Percentiles rank a stretch among this genome's conserved stretches.
These are phyloP conservation scores for Cercospora sp. DNA, from an alignment of 2,329 filamentous ascomycete species.

Conservation along the genomic window DNA sequence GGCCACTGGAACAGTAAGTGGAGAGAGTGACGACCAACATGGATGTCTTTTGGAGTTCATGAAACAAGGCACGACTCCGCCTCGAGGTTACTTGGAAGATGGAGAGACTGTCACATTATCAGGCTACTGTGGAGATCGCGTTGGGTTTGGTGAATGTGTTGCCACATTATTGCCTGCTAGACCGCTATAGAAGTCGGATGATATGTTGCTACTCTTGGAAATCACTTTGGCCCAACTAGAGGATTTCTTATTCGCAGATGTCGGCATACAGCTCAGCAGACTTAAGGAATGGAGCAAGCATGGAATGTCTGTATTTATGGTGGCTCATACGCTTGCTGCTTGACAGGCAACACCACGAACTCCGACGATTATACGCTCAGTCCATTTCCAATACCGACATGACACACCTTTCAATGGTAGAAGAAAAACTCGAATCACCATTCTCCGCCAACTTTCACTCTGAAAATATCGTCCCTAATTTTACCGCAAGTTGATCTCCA, in stretches of 20 bases:
- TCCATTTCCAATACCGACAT: not conserved
- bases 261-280: no score
- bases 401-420: not conserved
- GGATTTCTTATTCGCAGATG: not conserved
- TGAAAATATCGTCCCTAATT: slow-evolving; percentile 52
- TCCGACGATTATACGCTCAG: not conserved
- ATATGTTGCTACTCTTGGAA: not conserved
- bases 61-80: slow-evolving; percentile 39
- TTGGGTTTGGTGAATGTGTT: slow-evolving; percentile 46
- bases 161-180: slow-evolving; percentile 39
- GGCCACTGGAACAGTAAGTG: slow-evolving; percentile 46
- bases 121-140: slow-evolving; percentile 40
- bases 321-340: no score
- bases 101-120: slow-evolving; percentile 44
- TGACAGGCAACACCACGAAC: not conserved
- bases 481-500: slow-evolving; percentile 55
- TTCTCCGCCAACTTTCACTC: slow-evolving; percentile 58
- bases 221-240: no score
- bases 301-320: no score
- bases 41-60: slow-evolving; percentile 47
- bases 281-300: no score
- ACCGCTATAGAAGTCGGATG: not conserved
- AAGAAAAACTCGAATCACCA: slow-evolving; percentile 26
- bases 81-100: slow-evolving; percentile 43
- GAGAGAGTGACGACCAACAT: slow-evolving; percentile 39